A percentile compares a stretch with the other conserved stretches of the same genome.
Conservation (phyloP, 2,329 filamentous ascomycete genomes). For the Ophiostoma australiae region DNA sequence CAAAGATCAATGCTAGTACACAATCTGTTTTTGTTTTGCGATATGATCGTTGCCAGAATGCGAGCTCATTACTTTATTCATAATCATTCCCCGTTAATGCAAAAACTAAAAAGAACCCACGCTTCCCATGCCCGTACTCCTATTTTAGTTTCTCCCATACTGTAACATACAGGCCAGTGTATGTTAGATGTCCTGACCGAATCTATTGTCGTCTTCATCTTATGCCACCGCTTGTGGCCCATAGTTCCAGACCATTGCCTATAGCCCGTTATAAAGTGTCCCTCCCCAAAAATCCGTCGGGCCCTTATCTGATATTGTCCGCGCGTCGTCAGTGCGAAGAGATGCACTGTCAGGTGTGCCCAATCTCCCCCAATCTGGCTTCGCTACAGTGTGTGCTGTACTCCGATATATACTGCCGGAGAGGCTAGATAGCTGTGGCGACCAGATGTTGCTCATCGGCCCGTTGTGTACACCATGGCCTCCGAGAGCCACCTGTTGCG, state of each 20-base stretch:
- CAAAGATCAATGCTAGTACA: too few species aligned
- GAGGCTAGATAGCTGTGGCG: neutral
- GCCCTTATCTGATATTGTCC: neutral
- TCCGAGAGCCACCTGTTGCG: neutral
- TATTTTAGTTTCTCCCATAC: neutral
- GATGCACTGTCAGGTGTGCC: slow-evolving; percentile 7
- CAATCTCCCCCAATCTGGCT: slow-evolving; percentile 10
- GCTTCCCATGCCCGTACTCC: slow-evolving; percentile 1
- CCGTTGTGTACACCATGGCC: neutral
- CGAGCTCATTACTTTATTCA: neutral
- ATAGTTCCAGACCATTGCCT: neutral
- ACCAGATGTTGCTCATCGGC: slow-evolving; percentile 1
- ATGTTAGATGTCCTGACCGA: neutral
- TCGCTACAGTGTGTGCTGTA: neutral
- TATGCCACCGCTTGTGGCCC: too few species aligned
- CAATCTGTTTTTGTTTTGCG: neutral
- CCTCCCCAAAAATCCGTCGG: slow-evolving; percentile 3
- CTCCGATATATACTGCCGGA: neutral
- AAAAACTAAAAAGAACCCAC: neutral
- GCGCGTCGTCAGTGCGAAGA: neutral
- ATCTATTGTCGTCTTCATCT: neutral
- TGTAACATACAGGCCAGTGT: neutral
- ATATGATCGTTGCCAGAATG: neutral
- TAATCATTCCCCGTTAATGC: neutral
- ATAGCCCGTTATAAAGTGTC: neutral